These are phyloP conservation scores for Sindora glabra DNA, from an alignment of 306 rosid species.

Conservation along the genomic window DNA sequence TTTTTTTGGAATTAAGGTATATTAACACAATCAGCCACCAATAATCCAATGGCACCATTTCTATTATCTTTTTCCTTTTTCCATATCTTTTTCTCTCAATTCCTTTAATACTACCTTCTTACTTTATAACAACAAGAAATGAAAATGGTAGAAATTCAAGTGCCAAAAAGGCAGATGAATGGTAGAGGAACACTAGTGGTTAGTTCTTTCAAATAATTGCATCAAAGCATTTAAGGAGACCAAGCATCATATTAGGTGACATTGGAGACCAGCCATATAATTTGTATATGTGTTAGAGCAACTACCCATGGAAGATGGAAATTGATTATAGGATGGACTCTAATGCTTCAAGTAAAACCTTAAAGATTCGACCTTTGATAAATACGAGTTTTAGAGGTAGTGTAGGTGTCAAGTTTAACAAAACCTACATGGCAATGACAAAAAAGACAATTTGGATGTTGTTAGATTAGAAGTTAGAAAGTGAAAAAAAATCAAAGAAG, in stretches of 20 bases:
- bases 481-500: slow-evolving; percentile 65
- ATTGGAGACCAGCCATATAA: slow-evolving; percentile 57
- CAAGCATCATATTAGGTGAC: slow-evolving; percentile 70
- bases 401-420: slow-evolving; percentile 27
- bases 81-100: no score
- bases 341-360: slow-evolving; percentile 14
- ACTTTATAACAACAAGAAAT: neutral
- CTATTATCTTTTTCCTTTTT: no score
- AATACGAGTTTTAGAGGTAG: slow-evolving; percentile 41
- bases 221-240: slow-evolving; percentile 60
- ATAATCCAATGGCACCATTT: no score
- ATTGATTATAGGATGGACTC: slow-evolving; percentile 30
- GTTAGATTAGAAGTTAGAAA: slow-evolving; percentile 84
- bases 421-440: slow-evolving; percentile 39
- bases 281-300: slow-evolving; percentile 31
- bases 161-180: slow-evolving; percentile 48
- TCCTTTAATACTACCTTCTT: no score
- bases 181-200: slow-evolving; percentile 37
- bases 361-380: slow-evolving; percentile 41
- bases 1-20: no score
- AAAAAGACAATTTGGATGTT: slow-evolving; percentile 64
- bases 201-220: slow-evolving; percentile 48
- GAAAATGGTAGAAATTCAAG: slow-evolving; percentile 65
- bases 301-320: slow-evolving; percentile 39
- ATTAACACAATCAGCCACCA: no score